Conservation (phyloP, 345 rosid species). For the Aquilaria yunnanensis region DNA sequence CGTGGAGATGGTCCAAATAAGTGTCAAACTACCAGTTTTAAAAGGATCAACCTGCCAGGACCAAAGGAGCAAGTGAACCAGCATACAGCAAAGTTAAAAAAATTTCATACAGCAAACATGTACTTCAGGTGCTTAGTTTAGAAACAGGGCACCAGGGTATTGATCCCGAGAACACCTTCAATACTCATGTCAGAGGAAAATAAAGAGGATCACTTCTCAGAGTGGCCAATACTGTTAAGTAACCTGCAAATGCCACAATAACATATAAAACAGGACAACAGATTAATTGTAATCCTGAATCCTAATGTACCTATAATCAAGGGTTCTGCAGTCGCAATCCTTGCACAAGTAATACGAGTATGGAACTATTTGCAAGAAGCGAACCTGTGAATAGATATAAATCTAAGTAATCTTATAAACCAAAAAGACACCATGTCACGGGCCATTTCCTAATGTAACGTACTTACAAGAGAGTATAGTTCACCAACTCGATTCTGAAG, state of each 20-base stretch:
- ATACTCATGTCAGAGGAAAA: too few relatives aligned
- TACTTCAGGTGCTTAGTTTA: too few relatives aligned
- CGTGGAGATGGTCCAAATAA: too few relatives aligned
- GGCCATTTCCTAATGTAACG: conserved; percentile 9
- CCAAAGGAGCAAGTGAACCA: too few relatives aligned
- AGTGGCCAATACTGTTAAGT: too few relatives aligned
- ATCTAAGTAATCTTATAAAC: conserved; percentile 10
- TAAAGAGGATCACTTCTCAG: too few relatives aligned
- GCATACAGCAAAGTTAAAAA: too few relatives aligned
- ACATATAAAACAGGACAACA: neutral
- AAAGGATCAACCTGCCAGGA: too few relatives aligned
- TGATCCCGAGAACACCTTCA: too few relatives aligned
- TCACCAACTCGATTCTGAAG: conserved; percentile 99
- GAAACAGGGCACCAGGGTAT: too few relatives aligned
- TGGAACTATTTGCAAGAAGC: conserved; percentile 78
- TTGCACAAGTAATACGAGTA: conserved; percentile 94
- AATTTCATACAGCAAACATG: too few relatives aligned
- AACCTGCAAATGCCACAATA: neutral
- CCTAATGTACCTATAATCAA: conserved; percentile 68
- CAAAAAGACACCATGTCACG: conserved; percentile 11
- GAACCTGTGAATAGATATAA: conserved; percentile 52
- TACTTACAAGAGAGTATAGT: conserved; percentile 85
- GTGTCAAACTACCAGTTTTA: too few relatives aligned
- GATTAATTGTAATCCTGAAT: neutral
- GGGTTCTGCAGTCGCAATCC: conserved; percentile 87